Conservation (phyloP, 1,284 basidiomycete species). For the Porodaedalea pini region DNA sequence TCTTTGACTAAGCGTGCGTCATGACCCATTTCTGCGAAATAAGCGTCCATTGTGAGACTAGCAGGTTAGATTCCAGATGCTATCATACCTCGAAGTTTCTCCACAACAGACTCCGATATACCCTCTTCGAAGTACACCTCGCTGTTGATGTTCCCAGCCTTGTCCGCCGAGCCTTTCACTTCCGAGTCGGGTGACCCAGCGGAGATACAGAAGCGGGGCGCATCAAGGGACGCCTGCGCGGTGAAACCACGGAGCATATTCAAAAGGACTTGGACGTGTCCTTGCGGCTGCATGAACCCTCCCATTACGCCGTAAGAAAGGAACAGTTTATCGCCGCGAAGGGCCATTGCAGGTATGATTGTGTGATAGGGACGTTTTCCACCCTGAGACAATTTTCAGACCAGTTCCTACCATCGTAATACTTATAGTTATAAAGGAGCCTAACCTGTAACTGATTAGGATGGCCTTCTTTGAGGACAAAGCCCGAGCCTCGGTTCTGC, state of each 20-base stretch:
- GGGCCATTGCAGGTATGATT: constrained; percentile 91
- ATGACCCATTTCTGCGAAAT: constrained; percentile 76
- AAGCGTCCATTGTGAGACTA: neutral
- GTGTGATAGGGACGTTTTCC: constrained; percentile 94
- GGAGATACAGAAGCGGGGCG: constrained; percentile 94
- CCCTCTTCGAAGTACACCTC: constrained; percentile 88
- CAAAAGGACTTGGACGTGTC: constrained; percentile 91
- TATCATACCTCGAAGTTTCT: constrained; percentile 55
- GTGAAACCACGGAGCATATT: constrained; percentile 86
- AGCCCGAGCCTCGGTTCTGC: constrained; percentile 89
- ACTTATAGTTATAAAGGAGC: too few relatives aligned
- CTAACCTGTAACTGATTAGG: constrained; percentile 72
- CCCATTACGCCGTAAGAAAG: constrained; percentile 93
- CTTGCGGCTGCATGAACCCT: constrained; percentile 91
- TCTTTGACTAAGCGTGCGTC: constrained; percentile 63
- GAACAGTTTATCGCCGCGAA: constrained; percentile 79
- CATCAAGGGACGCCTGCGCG: constrained; percentile 83
- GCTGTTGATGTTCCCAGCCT: constrained; percentile 69
- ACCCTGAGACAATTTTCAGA: constrained; percentile 39
- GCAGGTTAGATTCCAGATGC: neutral
- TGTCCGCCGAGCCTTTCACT: constrained; percentile 39
- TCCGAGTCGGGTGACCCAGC: constrained; percentile 71
- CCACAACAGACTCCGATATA: constrained; percentile 58
- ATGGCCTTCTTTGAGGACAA: constrained; percentile 76
- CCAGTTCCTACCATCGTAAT: neutral